A percentile compares a stretch with the other conserved stretches of the same genome.
Evolutionary conservation across 2,329 filamentous ascomycete species (phyloP).

Genomic region (Colletotrichum sansevieriae): DNA sequence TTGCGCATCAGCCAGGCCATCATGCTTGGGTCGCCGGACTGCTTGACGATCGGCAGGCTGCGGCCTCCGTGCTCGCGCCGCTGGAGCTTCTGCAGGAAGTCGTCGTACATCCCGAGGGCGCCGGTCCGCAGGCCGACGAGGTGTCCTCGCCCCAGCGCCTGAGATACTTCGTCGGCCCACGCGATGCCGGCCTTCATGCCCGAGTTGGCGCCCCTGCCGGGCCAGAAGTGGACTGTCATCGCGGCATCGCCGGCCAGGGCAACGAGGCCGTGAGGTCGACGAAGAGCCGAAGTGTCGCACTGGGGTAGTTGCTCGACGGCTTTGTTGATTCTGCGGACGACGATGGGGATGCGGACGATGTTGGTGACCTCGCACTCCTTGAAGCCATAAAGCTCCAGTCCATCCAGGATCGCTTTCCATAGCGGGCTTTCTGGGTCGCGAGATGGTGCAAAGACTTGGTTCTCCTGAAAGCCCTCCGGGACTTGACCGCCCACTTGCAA

Average conservation of each 20-base stretch:
- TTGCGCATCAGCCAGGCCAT: slow-evolving; percentile 52
- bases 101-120: slow-evolving; percentile 51
- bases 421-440: not conserved
- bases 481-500: slow-evolving; percentile 24
- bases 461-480: not conserved
- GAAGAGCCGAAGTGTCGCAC: not conserved
- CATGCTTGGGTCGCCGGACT: slow-evolving; percentile 51
- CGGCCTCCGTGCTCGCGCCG: slow-evolving; percentile 53
- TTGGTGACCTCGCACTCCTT: slow-evolving; percentile 4
- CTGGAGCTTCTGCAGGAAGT: slow-evolving; percentile 53
- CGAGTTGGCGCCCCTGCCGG: not conserved
- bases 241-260: not conserved
- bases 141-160: not conserved
- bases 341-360: not conserved
- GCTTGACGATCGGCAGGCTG: slow-evolving; percentile 52
- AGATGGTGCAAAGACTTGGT: not conserved
- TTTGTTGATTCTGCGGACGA: not conserved
- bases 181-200: not conserved
- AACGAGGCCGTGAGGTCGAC: not conserved
- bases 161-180: not conserved
- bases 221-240: not conserved
- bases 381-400: not conserved
- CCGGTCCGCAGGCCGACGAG: slow-evolving; percentile 49
- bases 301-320: slow-evolving; percentile 4
- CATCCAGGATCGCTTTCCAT: not conserved